Evolutionary conservation across 768 basidiomycete species (phyloP).

Genomic region (Lactifluus echinatus): DNA sequence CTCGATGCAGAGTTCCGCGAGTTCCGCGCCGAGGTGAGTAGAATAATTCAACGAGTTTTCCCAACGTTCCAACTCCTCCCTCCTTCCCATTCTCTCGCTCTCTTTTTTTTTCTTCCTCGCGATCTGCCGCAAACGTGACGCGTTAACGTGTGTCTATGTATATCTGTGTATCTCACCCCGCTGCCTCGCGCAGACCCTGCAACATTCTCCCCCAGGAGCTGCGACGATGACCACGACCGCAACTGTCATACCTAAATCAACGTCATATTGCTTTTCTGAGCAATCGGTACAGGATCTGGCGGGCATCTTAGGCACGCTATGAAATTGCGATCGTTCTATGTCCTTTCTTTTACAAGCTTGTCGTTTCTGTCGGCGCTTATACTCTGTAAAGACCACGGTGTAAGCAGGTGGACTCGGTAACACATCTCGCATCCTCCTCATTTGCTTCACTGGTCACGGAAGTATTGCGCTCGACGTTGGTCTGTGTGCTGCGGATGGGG

Average conservation of each 20-base stretch:
- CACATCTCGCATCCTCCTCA: neutral
- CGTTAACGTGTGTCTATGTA: neutral
- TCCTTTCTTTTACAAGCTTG: neutral
- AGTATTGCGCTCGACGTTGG: neutral
- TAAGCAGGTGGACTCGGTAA: neutral
- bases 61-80: neutral
- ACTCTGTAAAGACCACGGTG: neutral
- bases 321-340: neutral
- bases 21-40: neutral
- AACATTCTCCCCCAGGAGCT: neutral
- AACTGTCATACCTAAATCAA: too few species aligned
- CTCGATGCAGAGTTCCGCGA: conserved; percentile 8
- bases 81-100: neutral
- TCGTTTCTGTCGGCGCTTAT: neutral
- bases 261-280: neutral
- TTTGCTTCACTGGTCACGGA: too few species aligned
- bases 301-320: neutral
- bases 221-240: neutral
- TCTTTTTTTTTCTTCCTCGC: neutral
- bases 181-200: neutral
- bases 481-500: too few species aligned
- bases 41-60: too few species aligned
- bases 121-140: too few species aligned
- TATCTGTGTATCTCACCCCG: neutral
- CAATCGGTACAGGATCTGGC: conserved; percentile 4